A percentile compares a stretch with the other conserved stretches of the same genome.
phyloP scores from a whole-genome alignment of 2,329 filamentous ascomycete genomes.

The Phaeoacremonium minimum region DNA sequence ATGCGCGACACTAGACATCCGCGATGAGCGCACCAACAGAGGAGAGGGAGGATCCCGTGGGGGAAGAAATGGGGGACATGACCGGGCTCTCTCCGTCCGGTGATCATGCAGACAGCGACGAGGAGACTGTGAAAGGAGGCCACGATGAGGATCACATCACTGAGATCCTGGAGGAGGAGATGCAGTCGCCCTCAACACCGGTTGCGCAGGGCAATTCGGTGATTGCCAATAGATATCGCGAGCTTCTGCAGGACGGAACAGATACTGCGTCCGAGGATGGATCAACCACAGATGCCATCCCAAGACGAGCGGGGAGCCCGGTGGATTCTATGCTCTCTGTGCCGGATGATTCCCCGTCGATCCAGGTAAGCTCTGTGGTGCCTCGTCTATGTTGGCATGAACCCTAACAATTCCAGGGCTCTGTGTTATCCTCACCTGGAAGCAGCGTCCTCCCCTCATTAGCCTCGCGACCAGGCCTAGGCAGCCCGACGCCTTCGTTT shows the following conservation, averaged over 20 bases:
- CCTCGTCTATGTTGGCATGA: neutral
- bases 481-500: constrained; percentile 75
- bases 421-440: constrained; percentile 60
- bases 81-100: constrained; percentile 37
- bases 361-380: constrained; percentile 55
- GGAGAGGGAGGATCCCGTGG: constrained; percentile 55
- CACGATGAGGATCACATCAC: constrained; percentile 26
- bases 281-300: constrained; percentile 44
- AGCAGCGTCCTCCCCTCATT: constrained; percentile 70
- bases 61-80: constrained; percentile 39
- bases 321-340: constrained; percentile 66
- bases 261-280: constrained; percentile 48
- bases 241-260: constrained; percentile 35
- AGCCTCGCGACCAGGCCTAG: constrained; percentile 60
- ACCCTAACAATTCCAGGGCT: constrained; percentile 39
- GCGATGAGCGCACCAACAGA: constrained; percentile 67
- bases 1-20: constrained; percentile 28
- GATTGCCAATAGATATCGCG: constrained; percentile 36
- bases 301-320: constrained; percentile 60
- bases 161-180: constrained; percentile 29
- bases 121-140: constrained; percentile 34
- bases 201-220: constrained; percentile 24
- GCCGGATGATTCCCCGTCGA: constrained; percentile 79
- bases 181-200: constrained; percentile 16
- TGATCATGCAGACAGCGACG: constrained; percentile 34